phyloP scores from a whole-genome alignment of 257 asterid genomes.

The Solanum gandarillasii region DNA sequence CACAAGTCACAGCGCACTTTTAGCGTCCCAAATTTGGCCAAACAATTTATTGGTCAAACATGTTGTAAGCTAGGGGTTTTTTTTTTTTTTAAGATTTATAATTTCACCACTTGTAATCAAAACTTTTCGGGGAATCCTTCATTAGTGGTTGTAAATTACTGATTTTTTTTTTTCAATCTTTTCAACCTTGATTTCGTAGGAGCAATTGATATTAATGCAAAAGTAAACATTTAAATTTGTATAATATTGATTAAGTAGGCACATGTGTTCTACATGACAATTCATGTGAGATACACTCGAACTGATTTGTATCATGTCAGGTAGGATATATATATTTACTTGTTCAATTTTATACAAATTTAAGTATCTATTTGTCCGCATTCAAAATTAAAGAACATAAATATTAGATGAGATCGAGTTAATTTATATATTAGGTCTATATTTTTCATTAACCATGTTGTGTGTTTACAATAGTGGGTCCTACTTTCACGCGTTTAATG shows the following conservation, averaged over 20 bases:
- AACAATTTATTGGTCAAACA: background rate
- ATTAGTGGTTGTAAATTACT: no score
- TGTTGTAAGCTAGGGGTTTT: background rate
- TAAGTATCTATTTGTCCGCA: accelerated
- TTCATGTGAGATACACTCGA: background rate
- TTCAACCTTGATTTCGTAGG: background rate
- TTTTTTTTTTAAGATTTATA: background rate
- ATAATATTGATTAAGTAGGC: no score
- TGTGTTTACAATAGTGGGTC: background rate
- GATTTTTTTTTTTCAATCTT: background rate
- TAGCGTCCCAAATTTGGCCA: background rate
- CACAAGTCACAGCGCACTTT: background rate
- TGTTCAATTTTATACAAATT: no score
- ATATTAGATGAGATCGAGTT: background rate
- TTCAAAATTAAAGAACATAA: no score
- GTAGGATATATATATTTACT: no score
- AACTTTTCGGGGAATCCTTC: background rate
- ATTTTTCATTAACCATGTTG: background rate
- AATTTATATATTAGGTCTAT: background rate
- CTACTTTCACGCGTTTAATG: background rate
- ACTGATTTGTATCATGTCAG: no score
- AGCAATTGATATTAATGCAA: background rate
- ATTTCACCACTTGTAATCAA: background rate
- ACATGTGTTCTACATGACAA: no score
- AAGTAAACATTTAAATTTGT: no score